phyloP scores from a whole-genome alignment of 306 rosid genomes.

The Ormosia semicastrata region DNA sequence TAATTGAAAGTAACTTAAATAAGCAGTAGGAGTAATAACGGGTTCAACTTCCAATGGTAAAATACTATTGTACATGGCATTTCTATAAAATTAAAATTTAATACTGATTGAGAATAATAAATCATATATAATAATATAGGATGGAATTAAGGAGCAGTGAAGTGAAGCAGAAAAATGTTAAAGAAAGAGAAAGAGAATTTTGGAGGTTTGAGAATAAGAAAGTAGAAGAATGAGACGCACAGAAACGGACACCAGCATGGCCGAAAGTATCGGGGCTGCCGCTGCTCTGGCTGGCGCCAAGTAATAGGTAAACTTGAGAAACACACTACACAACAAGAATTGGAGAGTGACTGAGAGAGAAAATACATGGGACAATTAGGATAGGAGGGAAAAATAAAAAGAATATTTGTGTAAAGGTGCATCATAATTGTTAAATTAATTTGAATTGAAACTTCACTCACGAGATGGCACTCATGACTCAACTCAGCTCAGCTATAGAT shows the following conservation, averaged over 20 bases:
- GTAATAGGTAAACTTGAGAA: slow-evolving; percentile 22
- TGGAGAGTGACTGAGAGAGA: slow-evolving; percentile 20
- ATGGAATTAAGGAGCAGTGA: background rate
- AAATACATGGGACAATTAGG: slow-evolving; percentile 13
- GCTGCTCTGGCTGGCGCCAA: slow-evolving; percentile 25
- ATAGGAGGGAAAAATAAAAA: background rate
- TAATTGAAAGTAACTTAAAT: background rate
- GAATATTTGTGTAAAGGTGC: background rate
- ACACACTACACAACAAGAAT: slow-evolving; percentile 4
- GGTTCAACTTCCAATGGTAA: background rate
- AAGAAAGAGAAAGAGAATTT: slow-evolving; percentile 5
- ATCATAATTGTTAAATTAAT: slow-evolving; percentile 3
- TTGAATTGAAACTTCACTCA: slow-evolving; percentile 15
- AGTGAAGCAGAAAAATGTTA: background rate
- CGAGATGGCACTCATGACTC: slow-evolving; percentile 14
- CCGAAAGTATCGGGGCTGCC: slow-evolving; percentile 47
- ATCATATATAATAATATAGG: background rate
- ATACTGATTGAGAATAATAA: background rate
- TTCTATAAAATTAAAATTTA: background rate
- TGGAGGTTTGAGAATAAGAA: slow-evolving; percentile 30
- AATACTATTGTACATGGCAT: background rate
- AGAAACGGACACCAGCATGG: slow-evolving; percentile 33
- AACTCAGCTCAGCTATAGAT: background rate
- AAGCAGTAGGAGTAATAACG: background rate
- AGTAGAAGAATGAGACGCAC: slow-evolving; percentile 16